A percentile compares a stretch with the other conserved stretches of the same genome.
Conservation (phyloP, 2,329 filamentous ascomycete species). For the Pseudocercospora fijiensis region DNA sequence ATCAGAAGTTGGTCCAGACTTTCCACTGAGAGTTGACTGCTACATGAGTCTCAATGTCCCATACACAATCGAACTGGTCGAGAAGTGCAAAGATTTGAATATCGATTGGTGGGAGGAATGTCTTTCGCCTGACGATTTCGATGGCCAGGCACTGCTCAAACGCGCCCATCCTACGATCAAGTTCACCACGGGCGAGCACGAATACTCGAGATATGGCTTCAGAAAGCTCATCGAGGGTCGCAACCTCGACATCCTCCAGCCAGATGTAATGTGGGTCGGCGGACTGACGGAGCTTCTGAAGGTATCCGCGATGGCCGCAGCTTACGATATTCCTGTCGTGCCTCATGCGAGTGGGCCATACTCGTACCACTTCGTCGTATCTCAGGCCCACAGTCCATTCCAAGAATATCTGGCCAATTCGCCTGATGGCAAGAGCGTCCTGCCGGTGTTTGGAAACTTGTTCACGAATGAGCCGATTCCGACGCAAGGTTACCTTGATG, state of each 20-base stretch:
- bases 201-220: constrained; percentile 92
- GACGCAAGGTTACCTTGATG: constrained; percentile 74
- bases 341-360: constrained; percentile 94
- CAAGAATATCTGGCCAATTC: constrained; percentile 96
- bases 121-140: constrained; percentile 84
- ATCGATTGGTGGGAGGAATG: constrained; percentile 99
- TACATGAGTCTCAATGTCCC: constrained; percentile 94
- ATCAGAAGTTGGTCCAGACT: constrained; percentile 81
- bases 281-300: constrained; percentile 89
- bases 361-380: constrained; percentile 94
- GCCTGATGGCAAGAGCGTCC: constrained; percentile 81
- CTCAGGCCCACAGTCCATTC: constrained; percentile 89
- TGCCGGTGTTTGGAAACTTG: constrained; percentile 88
- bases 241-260: constrained; percentile 91
- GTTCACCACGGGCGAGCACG: constrained; percentile 94
- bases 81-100: constrained; percentile 76
- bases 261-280: constrained; percentile 96
- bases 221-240: constrained; percentile 88
- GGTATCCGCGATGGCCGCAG: constrained; percentile 82
- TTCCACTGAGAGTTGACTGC: constrained; percentile 92
- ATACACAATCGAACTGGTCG: constrained; percentile 88
- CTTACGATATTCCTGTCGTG: constrained; percentile 91
- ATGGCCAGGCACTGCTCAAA: constrained; percentile 87
- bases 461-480: constrained; percentile 91
- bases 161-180: constrained; percentile 84